Percentiles rank a stretch among this genome's conserved stretches.
These are phyloP conservation scores for Falciphora oryzae DNA, from an alignment of 2,329 filamentous ascomycete species.

Conservation along the genomic window DNA sequence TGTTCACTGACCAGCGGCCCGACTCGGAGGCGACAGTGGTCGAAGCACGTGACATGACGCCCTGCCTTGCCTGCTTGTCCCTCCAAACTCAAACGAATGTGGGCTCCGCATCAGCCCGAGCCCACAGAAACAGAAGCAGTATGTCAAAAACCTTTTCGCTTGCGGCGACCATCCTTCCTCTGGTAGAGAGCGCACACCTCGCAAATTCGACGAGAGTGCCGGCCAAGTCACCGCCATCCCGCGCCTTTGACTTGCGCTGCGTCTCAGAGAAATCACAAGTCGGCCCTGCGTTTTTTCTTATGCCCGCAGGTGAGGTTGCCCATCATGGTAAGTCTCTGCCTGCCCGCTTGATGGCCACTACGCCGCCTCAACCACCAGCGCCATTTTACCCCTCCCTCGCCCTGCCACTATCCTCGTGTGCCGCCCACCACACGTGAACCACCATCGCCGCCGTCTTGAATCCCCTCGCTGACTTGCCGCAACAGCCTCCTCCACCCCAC, in stretches of 20 bases:
- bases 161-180: not conserved
- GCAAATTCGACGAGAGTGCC: conserved; percentile 8
- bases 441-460: not conserved
- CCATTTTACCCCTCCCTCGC: conserved; percentile 8
- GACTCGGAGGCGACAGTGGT: too few species aligned
- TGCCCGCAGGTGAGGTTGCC: conserved; percentile 42
- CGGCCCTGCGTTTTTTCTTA: conserved; percentile 4
- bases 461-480: conserved; percentile 13
- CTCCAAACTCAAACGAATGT: not conserved
- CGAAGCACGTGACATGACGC: not conserved
- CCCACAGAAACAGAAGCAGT: conserved; percentile 9
- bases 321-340: conserved; percentile 36
- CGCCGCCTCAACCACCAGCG: not conserved
- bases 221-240: conserved; percentile 18
- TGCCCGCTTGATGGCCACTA: not conserved
- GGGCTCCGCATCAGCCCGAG: conserved; percentile 5
- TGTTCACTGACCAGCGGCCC: not conserved
- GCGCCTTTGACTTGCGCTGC: conserved; percentile 14
- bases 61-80: not conserved
- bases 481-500: conserved; percentile 82
- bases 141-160: conserved; percentile 7
- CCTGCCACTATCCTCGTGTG: not conserved
- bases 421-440: not conserved
- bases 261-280: conserved; percentile 6
- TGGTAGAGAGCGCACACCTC: conserved; percentile 1